phyloP scores from a whole-genome alignment of 148 eudicot species.

The Pouteria glomerata region DNA sequence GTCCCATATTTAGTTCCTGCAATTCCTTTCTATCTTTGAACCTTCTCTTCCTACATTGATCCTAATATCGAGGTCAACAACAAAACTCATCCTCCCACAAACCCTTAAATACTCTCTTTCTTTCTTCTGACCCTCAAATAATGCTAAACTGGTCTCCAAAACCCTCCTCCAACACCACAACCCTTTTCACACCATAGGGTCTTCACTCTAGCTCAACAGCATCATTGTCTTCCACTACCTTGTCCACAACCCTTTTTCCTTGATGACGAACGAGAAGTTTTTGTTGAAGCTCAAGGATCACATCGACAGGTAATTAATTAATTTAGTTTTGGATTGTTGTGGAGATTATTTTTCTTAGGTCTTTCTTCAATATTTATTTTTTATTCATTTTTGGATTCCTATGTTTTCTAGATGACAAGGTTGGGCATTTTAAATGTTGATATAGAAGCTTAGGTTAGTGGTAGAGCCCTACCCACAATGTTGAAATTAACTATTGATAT shows the following conservation, averaged over 20 bases:
- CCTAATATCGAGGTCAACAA: background rate
- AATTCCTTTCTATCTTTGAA: constrained; percentile 7
- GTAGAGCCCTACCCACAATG: too few species aligned
- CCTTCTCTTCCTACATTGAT: constrained; percentile 7
- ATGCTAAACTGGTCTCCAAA: constrained; percentile 54
- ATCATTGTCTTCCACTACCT: constrained; percentile 46
- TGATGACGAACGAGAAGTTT: too few species aligned
- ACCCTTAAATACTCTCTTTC: constrained; percentile 37
- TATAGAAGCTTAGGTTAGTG: too few species aligned
- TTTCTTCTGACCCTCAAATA: constrained; percentile 32
- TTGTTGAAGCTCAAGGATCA: too few species aligned
- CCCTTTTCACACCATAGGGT: constrained; percentile 88
- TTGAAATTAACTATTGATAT: too few species aligned
- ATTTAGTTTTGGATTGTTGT: too few species aligned
- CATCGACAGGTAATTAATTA: too few species aligned
- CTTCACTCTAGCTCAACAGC: constrained; percentile 83
- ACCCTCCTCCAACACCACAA: constrained; percentile 76
- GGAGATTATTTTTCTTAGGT: too few species aligned
- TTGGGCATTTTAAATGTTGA: too few species aligned
- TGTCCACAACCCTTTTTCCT: constrained; percentile 75
- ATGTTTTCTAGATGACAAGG: too few species aligned
- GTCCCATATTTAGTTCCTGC: background rate
- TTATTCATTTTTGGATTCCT: too few species aligned
- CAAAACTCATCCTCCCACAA: background rate
- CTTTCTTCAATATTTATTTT: too few species aligned